Base-by-base conservation (phyloP, 2,329 filamentous ascomycete species). In the Aspergillus eucalypticola region DNA sequence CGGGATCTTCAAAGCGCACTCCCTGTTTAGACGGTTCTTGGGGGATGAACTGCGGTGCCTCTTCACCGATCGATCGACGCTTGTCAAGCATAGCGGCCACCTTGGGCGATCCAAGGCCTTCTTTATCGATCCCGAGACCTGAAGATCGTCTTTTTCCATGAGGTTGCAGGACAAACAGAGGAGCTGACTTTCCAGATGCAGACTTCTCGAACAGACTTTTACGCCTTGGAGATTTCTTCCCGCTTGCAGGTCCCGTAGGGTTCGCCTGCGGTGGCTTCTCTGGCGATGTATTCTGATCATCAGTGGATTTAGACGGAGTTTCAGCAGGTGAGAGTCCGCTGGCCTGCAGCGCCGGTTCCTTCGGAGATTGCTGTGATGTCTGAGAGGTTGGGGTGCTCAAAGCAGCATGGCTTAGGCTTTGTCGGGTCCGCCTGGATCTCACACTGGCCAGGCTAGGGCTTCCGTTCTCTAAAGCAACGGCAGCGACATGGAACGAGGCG, bases 101-200 rank as follows among this genome's bases (percentile, higher is more conserved):
- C 55, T 86, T 86, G 5, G 90, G 91, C 0, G 91, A 94, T 6
- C 91, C 90, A 57, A 93, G 82, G 0, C 90, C 90, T 63, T 83
- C 79, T 64, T 85, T 85, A 67, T 91, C 90, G 63, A 86, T 84
- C 21, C 90, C 89, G 62, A 92, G 71, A 0, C 89, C 89, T 13
- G 88, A 89, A 15, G 88, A 84, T 48, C 81, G 80, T 27, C 88
- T 68, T 29, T 61, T 82, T 38, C 71, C 69, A 60, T 85, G 83
- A 2, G 88, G 87, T 3, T 84, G 89, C 6, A 91, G 73, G 11
- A 90, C 76, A 53, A 90, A 82, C 17, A 82, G 84, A 13, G 90
- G 89, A 1, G 87, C 89, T 17, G 82, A 81, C 35, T 80, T 71
- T 3, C 87, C 87, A 5, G 83, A 86, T 19, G 73, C 73, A 68